phyloP scores from a whole-genome alignment of 2,329 filamentous ascomycete species.

The Ceratocystis cacaofunesta region DNA sequence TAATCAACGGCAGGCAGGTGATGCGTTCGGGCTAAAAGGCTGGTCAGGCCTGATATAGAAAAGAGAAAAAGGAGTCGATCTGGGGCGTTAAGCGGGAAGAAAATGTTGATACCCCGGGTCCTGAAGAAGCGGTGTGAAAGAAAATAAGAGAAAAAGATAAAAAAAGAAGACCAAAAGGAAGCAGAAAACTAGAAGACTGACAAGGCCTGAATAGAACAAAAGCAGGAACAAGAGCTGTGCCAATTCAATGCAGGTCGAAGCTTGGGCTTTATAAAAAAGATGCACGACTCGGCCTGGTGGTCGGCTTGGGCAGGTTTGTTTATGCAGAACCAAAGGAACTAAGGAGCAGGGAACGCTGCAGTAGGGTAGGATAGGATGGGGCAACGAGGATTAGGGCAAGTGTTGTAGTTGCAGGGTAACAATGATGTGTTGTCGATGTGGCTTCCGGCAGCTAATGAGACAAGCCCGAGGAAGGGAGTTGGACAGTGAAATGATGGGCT shows the following conservation, averaged over 20 bases:
- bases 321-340: background rate
- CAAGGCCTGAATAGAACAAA: background rate
- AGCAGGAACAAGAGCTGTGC: conserved; percentile 4
- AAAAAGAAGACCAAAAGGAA: conserved; percentile 1
- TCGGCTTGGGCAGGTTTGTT: background rate
- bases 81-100: conserved; percentile 21
- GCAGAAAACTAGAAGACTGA: background rate
- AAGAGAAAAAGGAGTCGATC: conserved; percentile 8
- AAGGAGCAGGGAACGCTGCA: background rate
- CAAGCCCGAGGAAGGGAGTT: background rate
- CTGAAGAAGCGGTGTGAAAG: conserved; percentile 9
- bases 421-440: conserved; percentile 3
- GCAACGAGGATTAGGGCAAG: background rate
- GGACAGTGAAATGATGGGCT: background rate
- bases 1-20: background rate
- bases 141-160: background rate
- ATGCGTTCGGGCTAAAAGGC: background rate
- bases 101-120: conserved; percentile 38
- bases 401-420: background rate
- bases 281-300: background rate
- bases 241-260: conserved; percentile 5
- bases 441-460: background rate
- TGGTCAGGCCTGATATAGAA: conserved; percentile 3
- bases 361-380: background rate
- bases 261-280: background rate